phyloP scores from a whole-genome alignment of 164 flowering plant species.

The Vitis vinifera region ASM3070453v1 NC_081816.1:9483001-9483500 shows the following conservation, averaged over 20 bases:
- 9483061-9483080: slow-evolving; percentile 32
- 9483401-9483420: too few species aligned
- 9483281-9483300: too few species aligned
- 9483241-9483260: neutral
- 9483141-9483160: slow-evolving; percentile 4
- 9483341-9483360: too few species aligned
- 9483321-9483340: too few species aligned
- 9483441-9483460: too few species aligned
- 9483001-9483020: slow-evolving; percentile 8
- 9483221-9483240: slow-evolving; percentile 10
- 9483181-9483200: slow-evolving; percentile 11
- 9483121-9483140: neutral
- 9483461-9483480: too few species aligned
- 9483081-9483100: slow-evolving; percentile 27
- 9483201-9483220: slow-evolving; percentile 13
- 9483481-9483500: too few species aligned
- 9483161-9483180: slow-evolving; percentile 2
- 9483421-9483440: too few species aligned
- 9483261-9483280: too few species aligned
- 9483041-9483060: slow-evolving; percentile 28
- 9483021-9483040: slow-evolving; percentile 21
- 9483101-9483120: slow-evolving; percentile 21
- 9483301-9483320: too few species aligned
- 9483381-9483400: too few species aligned
- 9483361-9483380: too few species aligned